Evolutionary conservation across 345 rosid species (phyloP), one percentile per base, ranked within the genome.

Genomic region (Murraya paniculata): DNA sequence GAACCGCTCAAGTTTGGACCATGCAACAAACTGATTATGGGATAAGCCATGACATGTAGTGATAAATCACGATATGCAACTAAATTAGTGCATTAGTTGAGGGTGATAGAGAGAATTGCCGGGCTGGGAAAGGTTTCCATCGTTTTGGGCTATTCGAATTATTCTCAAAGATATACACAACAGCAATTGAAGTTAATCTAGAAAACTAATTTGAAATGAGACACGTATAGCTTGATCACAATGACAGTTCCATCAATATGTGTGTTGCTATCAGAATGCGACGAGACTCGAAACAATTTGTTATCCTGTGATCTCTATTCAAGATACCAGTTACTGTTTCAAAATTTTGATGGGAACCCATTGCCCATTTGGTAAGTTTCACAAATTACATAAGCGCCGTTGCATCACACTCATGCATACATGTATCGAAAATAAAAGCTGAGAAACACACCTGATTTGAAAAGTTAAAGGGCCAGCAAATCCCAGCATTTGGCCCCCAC

Each of bases 401-500:
- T 24, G 65, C 65, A 61, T 9, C 25, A 27, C 36, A 28, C 7
- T 62, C 36, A 28, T 35, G 30, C 38, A 18, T 11, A 14, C 38
- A 16, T 8, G 45, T 3, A 35, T 35, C 4, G 4, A 64, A 64
- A 64, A 13, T 13, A 19, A 53, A 53, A 50, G 45, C 45, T 33
- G 9, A 14, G 1, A 4, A 68, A 38, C 50, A n/a, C 7, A 67
- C 38, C 71, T 36, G 53, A 22, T 18, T n/a, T 67, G 31, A 67
- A 67, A 11, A 64, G 60, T 58, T 58, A 22, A 58, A 58, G 11
- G 7, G 31, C 57, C 22, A 18, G 5, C 72, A 68, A 39, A 68
- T 68, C 33, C 25, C 1, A 68, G 31, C 64, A 56, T 33, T 56
- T 72, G 75, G 75, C 65, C 50, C 62, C 75, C 14, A 72, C 53